Evolutionary conservation across 139 green algal genomes (phyloP), one percentile per base, ranked within the genome.

Genomic region (Marvania coccoides): DNA sequence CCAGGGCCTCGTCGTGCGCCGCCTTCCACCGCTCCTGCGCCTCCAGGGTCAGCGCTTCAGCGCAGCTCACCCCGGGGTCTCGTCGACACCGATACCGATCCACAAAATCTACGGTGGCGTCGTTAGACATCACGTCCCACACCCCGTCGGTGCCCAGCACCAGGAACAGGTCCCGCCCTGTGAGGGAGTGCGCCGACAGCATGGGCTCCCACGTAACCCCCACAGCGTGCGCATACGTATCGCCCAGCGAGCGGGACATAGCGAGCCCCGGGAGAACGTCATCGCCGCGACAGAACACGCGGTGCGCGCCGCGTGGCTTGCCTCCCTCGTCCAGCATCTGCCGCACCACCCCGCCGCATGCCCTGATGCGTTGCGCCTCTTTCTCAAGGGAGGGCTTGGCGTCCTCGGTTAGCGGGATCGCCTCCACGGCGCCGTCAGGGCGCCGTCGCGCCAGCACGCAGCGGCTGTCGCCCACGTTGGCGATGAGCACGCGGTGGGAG

Each of bases 101-200:
- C 19, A 83, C 69, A 58, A 85, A 81, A 40, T 77, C 63, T 3
- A 68, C 77, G 5, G 71, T 79, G 47, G 78, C 62, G 48, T 81
- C 65, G 2, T 69, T 47, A 3, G 12, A 69, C 61, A 90, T 78
- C 37, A 88, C 78, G 60, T 91, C 79, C 81, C 83, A 91, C 63
- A 90, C 48, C 2, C 81, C 83, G 30, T 88, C 81, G 5, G 78
- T 84, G 6, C 71, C 85, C 72, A 90, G 36, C n/a, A 90, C 72
- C 59, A 87, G n/a, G 63, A 85, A 84, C 39, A 79, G 48, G 58
- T 83, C 80, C 1, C 67, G 58, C 9, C 63, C 40, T 1, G 33
- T 56, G 10, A 72, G 69, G 13, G 46, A 48, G 53, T 69, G 54
- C 15, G 30, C 48, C 35, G 47, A 71, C 30, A 68, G 60, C 19